phyloP scores from a whole-genome alignment of 306 rosid genomes.

The Vigna radiata region DNA sequence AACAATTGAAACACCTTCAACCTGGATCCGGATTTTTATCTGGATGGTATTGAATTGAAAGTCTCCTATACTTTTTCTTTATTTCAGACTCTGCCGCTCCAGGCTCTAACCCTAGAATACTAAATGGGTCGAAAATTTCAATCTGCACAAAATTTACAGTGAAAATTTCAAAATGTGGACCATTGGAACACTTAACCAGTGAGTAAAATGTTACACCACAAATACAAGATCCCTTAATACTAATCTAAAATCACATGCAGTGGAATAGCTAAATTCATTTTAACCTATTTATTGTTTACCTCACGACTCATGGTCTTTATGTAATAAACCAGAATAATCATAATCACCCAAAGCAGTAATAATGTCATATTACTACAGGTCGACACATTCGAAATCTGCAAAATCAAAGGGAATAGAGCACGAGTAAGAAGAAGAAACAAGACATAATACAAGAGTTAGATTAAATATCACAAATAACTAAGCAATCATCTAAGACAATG shows the following conservation, averaged over 20 bases:
- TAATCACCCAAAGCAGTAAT: conserved; percentile 82
- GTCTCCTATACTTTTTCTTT: conserved; percentile 91
- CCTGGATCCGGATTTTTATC: conserved; percentile 99
- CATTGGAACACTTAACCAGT: conserved; percentile 20
- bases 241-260: conserved; percentile 20
- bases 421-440: conserved; percentile 19
- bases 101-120: conserved; percentile 81
- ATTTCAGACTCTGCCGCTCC: conserved; percentile 79
- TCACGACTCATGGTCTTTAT: conserved; percentile 82
- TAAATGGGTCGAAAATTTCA: conserved; percentile 91
- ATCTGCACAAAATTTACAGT: conserved; percentile 53
- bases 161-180: conserved; percentile 28
- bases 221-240: conserved; percentile 24
- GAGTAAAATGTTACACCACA: conserved; percentile 28
- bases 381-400: conserved; percentile 91
- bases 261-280: conserved; percentile 15
- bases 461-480: not conserved
- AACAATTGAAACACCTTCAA: conserved; percentile 57
- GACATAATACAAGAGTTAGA: conserved; percentile 4
- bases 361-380: conserved; percentile 81
- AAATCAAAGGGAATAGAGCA: conserved; percentile 26
- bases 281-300: conserved; percentile 58
- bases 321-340: conserved; percentile 87
- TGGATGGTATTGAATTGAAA: conserved; percentile 89
- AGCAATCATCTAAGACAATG: not conserved